Evolutionary conservation across 2,329 filamentous ascomycete species (phyloP).

Genomic region (Paracoccidioides lutzii): DNA sequence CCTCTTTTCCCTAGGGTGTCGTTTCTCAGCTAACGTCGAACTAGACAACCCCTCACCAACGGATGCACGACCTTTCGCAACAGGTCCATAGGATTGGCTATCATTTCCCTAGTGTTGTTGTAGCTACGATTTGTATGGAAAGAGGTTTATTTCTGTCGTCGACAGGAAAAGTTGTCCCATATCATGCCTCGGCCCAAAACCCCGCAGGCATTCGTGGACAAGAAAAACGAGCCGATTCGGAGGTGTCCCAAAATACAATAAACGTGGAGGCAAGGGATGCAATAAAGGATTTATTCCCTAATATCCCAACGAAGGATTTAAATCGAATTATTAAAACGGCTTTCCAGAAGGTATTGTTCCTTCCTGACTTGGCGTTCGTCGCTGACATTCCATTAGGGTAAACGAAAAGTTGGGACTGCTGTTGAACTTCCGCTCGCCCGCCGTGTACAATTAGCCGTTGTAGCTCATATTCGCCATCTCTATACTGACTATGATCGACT

Average conservation of each 20-base stretch:
- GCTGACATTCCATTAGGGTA: conserved; percentile 31
- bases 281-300: conserved; percentile 50
- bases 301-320: conserved; percentile 46
- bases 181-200: conserved; percentile 19
- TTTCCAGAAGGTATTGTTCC: conserved; percentile 41
- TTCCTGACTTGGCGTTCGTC: conserved; percentile 6
- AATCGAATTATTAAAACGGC: conserved; percentile 47
- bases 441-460: conserved; percentile 48
- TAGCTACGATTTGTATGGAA: conserved; percentile 43
- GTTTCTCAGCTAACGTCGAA: conserved; percentile 1
- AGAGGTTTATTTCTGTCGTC: conserved; percentile 34
- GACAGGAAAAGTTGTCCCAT: conserved; percentile 35
- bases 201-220: conserved; percentile 2
- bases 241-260: conserved; percentile 33
- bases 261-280: conserved; percentile 46
- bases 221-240: conserved; percentile 17
- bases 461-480: conserved; percentile 48
- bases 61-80: conserved; percentile 42
- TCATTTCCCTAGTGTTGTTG: conserved; percentile 49
- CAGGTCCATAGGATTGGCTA: conserved; percentile 51
- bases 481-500: conserved; percentile 52
- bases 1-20: conserved; percentile 4
- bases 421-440: conserved; percentile 41
- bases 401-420: conserved; percentile 45
- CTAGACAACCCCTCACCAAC: conserved; percentile 38